Percentiles rank a stretch among this genome's conserved stretches.
Conservation (phyloP, 2,329 filamentous ascomycete species). For the Cladosporium sp. region DNA sequence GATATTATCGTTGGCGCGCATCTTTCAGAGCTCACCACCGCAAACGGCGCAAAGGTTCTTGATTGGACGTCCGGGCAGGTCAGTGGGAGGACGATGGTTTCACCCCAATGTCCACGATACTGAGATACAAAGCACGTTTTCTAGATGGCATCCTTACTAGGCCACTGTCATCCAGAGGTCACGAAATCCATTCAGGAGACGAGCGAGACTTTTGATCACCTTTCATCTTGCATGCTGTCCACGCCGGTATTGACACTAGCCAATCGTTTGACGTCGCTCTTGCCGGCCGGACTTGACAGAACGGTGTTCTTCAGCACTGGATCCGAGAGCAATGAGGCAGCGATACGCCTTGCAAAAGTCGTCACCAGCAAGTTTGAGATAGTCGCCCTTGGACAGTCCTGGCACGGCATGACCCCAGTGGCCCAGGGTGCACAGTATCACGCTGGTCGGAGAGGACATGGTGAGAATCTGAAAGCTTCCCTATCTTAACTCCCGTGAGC, state of each 20-base stretch:
- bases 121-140: neutral
- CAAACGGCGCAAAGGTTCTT: neutral
- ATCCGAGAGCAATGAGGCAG: conserved; percentile 51
- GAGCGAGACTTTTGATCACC: neutral
- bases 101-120: neutral
- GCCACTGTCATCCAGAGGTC: neutral
- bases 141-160: neutral
- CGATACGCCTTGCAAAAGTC: conserved; percentile 64
- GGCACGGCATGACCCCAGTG: conserved; percentile 62
- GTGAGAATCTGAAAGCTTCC: neutral
- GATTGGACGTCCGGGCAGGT: neutral
- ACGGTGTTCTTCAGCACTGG: neutral
- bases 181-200: neutral
- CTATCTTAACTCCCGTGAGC: neutral
- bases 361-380: conserved; percentile 68
- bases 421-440: conserved; percentile 58
- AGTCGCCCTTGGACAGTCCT: conserved; percentile 60
- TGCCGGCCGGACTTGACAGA: neutral
- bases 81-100: neutral
- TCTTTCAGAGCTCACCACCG: neutral
- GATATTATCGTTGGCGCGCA: neutral
- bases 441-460: conserved; percentile 51
- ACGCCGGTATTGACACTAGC: neutral
- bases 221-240: neutral
- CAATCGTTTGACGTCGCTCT: neutral